These are phyloP conservation scores for Tetradesmus obliquus DNA, from an alignment of 139 green algal species.

Conservation along the genomic window DNA sequence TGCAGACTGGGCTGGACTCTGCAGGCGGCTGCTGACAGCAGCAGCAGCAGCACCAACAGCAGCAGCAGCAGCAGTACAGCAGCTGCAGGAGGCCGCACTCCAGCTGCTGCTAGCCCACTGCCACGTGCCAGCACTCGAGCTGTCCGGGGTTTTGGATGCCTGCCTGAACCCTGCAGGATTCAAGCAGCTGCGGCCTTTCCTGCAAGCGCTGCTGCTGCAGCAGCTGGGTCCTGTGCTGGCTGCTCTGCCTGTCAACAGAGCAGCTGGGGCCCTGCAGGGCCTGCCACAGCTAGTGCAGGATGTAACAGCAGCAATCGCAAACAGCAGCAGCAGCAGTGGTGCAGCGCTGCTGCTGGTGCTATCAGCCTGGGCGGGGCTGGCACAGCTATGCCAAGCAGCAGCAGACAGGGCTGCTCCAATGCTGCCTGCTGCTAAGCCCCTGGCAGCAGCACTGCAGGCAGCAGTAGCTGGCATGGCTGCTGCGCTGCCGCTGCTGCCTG, in stretches of 20 bases:
- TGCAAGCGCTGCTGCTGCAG: slow-evolving; percentile 16
- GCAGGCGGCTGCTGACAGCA: neutral
- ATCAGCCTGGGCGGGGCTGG: slow-evolving; percentile 17
- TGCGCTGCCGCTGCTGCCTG: slow-evolving; percentile 43
- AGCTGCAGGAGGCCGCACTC: slow-evolving; percentile 17
- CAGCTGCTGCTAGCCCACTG: slow-evolving; percentile 12
- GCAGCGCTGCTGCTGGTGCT: neutral
- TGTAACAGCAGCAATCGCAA: neutral
- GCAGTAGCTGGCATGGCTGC: neutral
- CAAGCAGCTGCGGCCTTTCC: neutral
- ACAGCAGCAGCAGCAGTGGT: neutral
- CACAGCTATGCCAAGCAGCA: neutral
- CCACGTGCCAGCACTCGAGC: slow-evolving; percentile 3
- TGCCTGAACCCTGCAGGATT: slow-evolving; percentile 13
- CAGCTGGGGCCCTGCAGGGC: neutral
- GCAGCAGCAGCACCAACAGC: slow-evolving; percentile 16
- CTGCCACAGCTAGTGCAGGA: neutral
- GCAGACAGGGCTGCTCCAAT: neutral
- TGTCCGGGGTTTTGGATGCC: slow-evolving; percentile 37
- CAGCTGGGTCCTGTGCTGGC: slow-evolving; percentile 6
- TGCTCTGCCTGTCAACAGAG: slow-evolving; percentile 26
- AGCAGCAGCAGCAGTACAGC: neutral
- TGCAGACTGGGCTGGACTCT: slow-evolving; percentile 30
- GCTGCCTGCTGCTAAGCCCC: neutral
- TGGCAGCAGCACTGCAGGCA: neutral